Evolutionary conservation across 176 grass and related monocot genomes (phyloP).

Genomic region (Triticum timopheevii): DNA sequence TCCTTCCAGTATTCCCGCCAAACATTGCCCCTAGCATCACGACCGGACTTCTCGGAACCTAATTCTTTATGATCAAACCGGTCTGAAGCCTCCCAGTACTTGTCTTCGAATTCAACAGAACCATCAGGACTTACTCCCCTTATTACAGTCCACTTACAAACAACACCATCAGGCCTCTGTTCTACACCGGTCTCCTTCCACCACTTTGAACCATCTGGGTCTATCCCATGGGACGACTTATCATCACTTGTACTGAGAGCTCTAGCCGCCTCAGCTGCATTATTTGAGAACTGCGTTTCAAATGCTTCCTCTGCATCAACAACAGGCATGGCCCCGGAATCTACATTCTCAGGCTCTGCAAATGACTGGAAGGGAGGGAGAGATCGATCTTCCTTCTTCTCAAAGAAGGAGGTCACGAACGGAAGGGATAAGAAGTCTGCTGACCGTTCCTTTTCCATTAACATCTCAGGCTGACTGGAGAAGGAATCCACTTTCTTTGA

Average conservation of each 20-base stretch:
- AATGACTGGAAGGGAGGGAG: constrained; percentile 86
- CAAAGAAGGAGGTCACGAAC: constrained; percentile 52
- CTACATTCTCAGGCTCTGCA: constrained; percentile 53
- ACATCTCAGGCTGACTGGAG: constrained; percentile 50
- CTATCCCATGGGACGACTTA: constrained; percentile 55
- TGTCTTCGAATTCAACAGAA: constrained; percentile 90
- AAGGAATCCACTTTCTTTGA: constrained; percentile 51
- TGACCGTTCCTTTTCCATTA: constrained; percentile 78
- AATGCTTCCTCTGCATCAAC: constrained; percentile 45
- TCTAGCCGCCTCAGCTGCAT: constrained; percentile 68
- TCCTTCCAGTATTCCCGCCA: constrained; percentile 98
- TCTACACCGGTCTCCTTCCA: constrained; percentile 92
- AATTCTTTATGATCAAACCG: constrained; percentile 87
- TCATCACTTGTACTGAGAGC: constrained; percentile 54
- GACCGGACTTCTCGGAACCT: constrained; percentile 91
- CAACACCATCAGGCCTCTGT: constrained; percentile 70
- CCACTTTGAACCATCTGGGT: constrained; percentile 77
- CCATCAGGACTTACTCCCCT: constrained; percentile 91
- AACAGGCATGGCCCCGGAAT: constrained; percentile 17
- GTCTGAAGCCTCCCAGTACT: constrained; percentile 98
- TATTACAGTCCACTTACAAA: constrained; percentile 88
- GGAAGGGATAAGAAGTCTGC: constrained; percentile 66
- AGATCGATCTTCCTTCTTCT: constrained; percentile 55
- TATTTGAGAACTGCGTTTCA: constrained; percentile 59
- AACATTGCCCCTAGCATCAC: constrained; percentile 86